Evolutionary conservation across 768 basidiomycete species (phyloP), one percentile per base, ranked within the genome.

Genomic region (Leccinum sublutescens): DNA sequence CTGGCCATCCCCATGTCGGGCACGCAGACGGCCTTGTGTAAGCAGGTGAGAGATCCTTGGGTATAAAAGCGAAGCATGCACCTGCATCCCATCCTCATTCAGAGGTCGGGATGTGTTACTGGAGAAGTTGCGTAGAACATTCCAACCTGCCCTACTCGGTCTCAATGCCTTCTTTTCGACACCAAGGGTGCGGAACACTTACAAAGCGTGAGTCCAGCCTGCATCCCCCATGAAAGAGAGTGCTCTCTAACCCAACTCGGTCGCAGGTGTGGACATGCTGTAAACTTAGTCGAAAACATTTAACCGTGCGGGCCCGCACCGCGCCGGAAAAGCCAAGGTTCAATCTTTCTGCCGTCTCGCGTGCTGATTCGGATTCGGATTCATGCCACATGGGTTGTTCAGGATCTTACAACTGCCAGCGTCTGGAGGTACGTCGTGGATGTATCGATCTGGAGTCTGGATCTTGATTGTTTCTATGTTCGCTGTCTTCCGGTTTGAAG

Each of bases 141-240:
- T 25, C 36, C 52, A 17, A 29, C 52, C 31, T 17, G 27, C 57
- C 12, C 53, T 27, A 11, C 57, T 31, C 15, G 33, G 17, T 36
- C 71, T 76, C 40, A 45, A 76, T 57, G 43, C 27, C 17, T 36
- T 50, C 55, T 54, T 54, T 25, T 40, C 31, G n/a, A 54, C 2
- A 36, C 52, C 33, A 70, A 86, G 85, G 69, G 85, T 86, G 55
- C 78, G 78, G 56, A 84, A 85, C 67, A 72, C 80, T 40, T 86
- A 84, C 64, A 80, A 66, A 69, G 71, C 56, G 85, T 84, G 67
- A 71, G 79, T 71, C 45, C 33, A 47, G 55, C 12, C 2, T 10
- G 19, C 47, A 43, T 51, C 38, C 10, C 25, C 25, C 51, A 49
- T 15, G 56, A 52, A 19, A 27, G 51, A 54, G 3, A 15, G 21